Evolutionary conservation across 2,329 filamentous ascomycete genomes (phyloP).

Genomic region (Alternaria novae-zelandiae): DNA sequence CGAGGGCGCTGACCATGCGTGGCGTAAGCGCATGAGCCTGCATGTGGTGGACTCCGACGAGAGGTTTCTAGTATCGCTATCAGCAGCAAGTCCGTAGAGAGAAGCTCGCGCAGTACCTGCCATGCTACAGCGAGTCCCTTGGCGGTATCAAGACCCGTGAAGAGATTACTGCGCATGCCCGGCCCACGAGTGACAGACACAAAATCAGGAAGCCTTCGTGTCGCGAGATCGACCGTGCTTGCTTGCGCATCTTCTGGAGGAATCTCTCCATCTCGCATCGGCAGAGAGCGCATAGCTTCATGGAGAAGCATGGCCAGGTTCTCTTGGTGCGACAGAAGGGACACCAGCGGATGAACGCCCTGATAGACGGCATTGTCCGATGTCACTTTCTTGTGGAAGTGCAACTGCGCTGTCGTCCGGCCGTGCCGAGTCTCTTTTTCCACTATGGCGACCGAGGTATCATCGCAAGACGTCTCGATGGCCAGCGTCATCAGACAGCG

Average conservation of each 20-base stretch:
- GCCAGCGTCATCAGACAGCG: constrained; percentile 62
- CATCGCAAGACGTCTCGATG: constrained; percentile 89
- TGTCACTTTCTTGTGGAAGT: constrained; percentile 82
- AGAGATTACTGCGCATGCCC: constrained; percentile 81
- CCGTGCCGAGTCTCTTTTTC: constrained; percentile 56
- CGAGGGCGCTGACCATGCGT: constrained; percentile 71
- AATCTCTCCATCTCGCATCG: constrained; percentile 26
- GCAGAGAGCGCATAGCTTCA: constrained; percentile 66
- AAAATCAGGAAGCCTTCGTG: constrained; percentile 70
- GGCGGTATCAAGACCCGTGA: constrained; percentile 79
- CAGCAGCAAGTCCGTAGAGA: neutral
- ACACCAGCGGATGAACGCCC: constrained; percentile 80
- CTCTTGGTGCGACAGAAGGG: constrained; percentile 76
- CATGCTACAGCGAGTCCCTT: constrained; percentile 88
- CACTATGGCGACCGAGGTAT: constrained; percentile 87
- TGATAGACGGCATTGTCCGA: constrained; percentile 76
- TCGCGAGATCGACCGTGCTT: neutral
- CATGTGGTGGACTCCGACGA: constrained; percentile 95
- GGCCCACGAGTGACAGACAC: constrained; percentile 90
- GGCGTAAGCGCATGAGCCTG: constrained; percentile 93
- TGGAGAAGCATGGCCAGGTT: constrained; percentile 72
- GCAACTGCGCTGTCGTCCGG: constrained; percentile 60
- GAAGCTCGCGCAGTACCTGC: constrained; percentile 53
- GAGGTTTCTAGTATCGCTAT: constrained; percentile 61
- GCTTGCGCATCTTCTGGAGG: neutral